A percentile compares a stretch with the other conserved stretches of the same genome.
phyloP scores from a whole-genome alignment of 106 monocot species.

The Apostasia shenzhenica region DNA sequence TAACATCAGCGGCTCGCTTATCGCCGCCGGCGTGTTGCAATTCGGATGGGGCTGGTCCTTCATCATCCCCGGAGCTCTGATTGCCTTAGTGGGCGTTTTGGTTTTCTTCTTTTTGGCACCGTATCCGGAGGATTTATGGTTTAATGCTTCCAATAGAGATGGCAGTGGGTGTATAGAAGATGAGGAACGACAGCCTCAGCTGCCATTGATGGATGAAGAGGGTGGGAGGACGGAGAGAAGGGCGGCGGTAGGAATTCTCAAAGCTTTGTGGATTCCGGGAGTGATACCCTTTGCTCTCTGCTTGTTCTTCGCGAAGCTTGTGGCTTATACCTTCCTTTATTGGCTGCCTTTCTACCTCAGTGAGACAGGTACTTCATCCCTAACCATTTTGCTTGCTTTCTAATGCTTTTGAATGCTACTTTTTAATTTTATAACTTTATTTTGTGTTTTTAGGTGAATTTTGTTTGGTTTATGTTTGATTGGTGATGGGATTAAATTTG shows the following conservation, averaged over 20 bases:
- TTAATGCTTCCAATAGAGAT: background rate
- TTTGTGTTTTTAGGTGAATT: too few relatives aligned
- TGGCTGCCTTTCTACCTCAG: slow-evolving; percentile 20
- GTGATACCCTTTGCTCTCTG: slow-evolving; percentile 17
- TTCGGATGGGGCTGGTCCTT: too few relatives aligned
- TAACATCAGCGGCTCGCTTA: too few relatives aligned
- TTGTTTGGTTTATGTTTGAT: too few relatives aligned
- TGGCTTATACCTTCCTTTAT: slow-evolving; percentile 18
- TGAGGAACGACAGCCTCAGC: background rate
- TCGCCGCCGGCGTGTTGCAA: too few relatives aligned
- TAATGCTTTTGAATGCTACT: background rate
- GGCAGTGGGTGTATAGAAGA: background rate
- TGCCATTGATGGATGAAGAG: background rate
- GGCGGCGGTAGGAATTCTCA: slow-evolving; percentile 3
- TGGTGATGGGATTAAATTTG: too few relatives aligned
- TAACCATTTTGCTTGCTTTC: background rate
- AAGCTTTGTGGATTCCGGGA: slow-evolving; percentile 7
- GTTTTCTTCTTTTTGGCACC: background rate
- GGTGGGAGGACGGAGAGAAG: background rate
- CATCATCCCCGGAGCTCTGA: too few relatives aligned
- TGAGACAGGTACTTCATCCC: slow-evolving; percentile 1
- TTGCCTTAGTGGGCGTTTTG: too few relatives aligned
- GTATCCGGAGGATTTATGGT: slow-evolving; percentile 36
- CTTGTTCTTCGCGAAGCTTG: slow-evolving; percentile 17
- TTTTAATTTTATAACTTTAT: too few relatives aligned